Evolutionary conservation across 2,329 filamentous ascomycete species (phyloP).

Genomic region (Fusarium luffae): DNA sequence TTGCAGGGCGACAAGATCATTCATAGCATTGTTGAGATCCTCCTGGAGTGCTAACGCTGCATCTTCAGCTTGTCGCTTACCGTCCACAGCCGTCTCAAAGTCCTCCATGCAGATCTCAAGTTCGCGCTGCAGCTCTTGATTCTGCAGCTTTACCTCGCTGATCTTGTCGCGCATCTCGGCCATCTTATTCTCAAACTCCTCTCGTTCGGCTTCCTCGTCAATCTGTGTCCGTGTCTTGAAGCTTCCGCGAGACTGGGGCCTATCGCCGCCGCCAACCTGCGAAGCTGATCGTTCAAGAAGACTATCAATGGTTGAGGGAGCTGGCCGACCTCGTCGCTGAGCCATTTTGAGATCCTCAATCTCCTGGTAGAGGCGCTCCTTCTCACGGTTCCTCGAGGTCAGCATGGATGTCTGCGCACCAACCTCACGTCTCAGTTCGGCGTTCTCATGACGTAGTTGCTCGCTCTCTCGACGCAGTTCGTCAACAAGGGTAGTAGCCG

Average conservation of each 20-base stretch:
- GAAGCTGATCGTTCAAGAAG: conserved; percentile 95
- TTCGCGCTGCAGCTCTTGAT: conserved; percentile 87
- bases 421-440: conserved; percentile 89
- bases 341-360: conserved; percentile 96
- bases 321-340: conserved; percentile 75
- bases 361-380: conserved; percentile 93
- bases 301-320: conserved; percentile 80
- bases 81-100: conserved; percentile 76
- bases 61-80: conserved; percentile 70
- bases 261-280: conserved; percentile 74
- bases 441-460: conserved; percentile 89
- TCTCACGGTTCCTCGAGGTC: conserved; percentile 93
- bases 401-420: conserved; percentile 98
- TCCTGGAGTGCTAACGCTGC: conserved; percentile 74
- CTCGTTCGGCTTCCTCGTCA: conserved; percentile 80
- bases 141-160: conserved; percentile 86
- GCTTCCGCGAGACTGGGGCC: conserved; percentile 80
- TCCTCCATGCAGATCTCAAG: conserved; percentile 83
- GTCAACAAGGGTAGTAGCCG: conserved; percentile 76
- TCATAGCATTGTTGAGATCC: conserved; percentile 81
- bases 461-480: conserved; percentile 76
- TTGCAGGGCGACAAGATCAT: conserved; percentile 82
- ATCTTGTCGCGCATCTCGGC: conserved; percentile 87
- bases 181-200: conserved; percentile 86
- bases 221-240: conserved; percentile 71